These are phyloP conservation scores for Saraca asoca DNA, from an alignment of 331 rosid species.

Conservation along the genomic window DNA sequence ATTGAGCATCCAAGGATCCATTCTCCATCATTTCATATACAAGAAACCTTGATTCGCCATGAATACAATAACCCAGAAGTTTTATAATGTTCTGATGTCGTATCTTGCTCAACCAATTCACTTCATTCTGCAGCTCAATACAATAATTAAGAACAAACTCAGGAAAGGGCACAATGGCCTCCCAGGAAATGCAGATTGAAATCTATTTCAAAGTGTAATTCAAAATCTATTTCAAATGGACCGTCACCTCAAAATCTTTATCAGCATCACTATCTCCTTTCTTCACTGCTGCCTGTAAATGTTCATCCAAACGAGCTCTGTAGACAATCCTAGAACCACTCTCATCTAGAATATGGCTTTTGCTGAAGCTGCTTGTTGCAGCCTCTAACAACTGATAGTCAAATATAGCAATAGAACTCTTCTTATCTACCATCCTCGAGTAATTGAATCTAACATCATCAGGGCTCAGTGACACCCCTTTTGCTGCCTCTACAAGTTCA, in stretches of 20 bases:
- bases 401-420: conserved; percentile 63
- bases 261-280: conserved; percentile 62
- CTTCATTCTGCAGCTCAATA: conserved; percentile 73
- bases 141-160: conserved; percentile 35
- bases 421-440: conserved; percentile 61
- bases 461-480: conserved; percentile 45
- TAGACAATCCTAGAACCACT: conserved; percentile 60
- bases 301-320: conserved; percentile 69
- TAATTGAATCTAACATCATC: conserved; percentile 54
- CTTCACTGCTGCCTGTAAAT: conserved; percentile 70
- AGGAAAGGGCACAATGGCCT: conserved; percentile 23
- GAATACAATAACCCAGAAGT: conserved; percentile 78
- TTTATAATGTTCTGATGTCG: conserved; percentile 78
- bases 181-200: conserved; percentile 21
- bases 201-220: conserved; percentile 20
- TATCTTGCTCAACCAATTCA: conserved; percentile 78
- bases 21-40: conserved; percentile 80
- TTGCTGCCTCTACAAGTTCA: conserved; percentile 57
- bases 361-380: conserved; percentile 69
- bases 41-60: conserved; percentile 74
- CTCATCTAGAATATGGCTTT: conserved; percentile 58
- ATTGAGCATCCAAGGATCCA: conserved; percentile 73
- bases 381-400: conserved; percentile 70
- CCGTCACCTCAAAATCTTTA: conserved; percentile 71
- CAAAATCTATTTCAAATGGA: conserved; percentile 25